These are phyloP conservation scores for Leucaena leucocephala DNA, from an alignment of 306 rosid genomes.

Conservation along the genomic window DNA sequence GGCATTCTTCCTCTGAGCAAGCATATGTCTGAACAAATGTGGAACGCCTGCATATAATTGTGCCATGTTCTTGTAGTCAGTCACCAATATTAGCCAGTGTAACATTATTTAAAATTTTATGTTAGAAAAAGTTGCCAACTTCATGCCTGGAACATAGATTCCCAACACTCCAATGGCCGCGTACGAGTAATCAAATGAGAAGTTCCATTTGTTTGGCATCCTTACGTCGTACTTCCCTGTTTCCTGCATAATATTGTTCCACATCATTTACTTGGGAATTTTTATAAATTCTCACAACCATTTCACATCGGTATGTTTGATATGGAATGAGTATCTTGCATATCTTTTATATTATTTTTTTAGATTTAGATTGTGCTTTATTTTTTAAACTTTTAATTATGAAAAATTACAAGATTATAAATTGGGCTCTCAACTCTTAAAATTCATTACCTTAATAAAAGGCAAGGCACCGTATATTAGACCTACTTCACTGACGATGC, in stretches of 20 bases:
- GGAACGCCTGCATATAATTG: background rate
- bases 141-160: background rate
- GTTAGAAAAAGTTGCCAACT: background rate
- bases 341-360: too few species aligned
- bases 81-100: background rate
- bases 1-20: background rate
- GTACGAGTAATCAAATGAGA: background rate
- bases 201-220: constrained; percentile 8
- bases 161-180: background rate
- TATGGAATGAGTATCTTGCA: too few species aligned
- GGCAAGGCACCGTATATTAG: constrained; percentile 51
- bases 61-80: background rate
- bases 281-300: background rate
- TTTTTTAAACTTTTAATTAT: too few species aligned
- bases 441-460: constrained; percentile 47
- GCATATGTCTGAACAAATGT: background rate
- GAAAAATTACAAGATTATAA: background rate
- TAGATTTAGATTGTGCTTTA: too few species aligned
- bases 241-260: background rate
- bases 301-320: too few species aligned
- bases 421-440: background rate
- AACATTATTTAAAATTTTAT: background rate
- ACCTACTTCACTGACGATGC: constrained; percentile 67
- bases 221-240: background rate
- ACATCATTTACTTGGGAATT: background rate